Evolutionary conservation across 371 early-diverging fungal species (phyloP).

Genomic region (Batkoa obscura): DNA sequence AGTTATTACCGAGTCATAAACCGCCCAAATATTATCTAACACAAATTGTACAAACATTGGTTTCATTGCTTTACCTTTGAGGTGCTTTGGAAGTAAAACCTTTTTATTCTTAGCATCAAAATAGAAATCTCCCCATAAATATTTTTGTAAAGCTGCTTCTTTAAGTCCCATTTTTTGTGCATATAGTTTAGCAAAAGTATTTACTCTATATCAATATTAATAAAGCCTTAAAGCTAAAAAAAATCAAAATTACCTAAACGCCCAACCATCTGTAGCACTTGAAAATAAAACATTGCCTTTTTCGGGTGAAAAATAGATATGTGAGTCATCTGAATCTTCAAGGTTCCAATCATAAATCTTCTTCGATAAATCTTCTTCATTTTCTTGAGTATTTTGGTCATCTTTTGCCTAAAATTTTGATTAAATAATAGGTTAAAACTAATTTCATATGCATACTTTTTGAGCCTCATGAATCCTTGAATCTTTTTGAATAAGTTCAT

Average conservation of each 20-base stretch:
- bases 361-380: constrained; percentile 12
- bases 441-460: constrained; percentile 14
- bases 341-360: constrained; percentile 56
- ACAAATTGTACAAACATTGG: constrained; percentile 94
- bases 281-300: constrained; percentile 91
- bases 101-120: constrained; percentile 86
- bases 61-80: constrained; percentile 61
- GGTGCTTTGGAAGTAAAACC: constrained; percentile 63
- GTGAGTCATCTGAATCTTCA: constrained; percentile 75
- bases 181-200: constrained; percentile 82
- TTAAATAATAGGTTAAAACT: constrained; percentile 1
- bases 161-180: constrained; percentile 77
- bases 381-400: constrained; percentile 5
- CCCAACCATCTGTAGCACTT: constrained; percentile 96
- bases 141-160: constrained; percentile 42
- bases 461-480: constrained; percentile 44
- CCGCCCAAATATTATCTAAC: constrained; percentile 86
- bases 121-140: constrained; percentile 93
- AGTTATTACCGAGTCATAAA: constrained; percentile 67
- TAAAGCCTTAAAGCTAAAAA: background rate
- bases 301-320: constrained; percentile 86
- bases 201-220: constrained; percentile 23
- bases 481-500: constrained; percentile 73
- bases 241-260: constrained; percentile 43
- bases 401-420: background rate